Conservation (phyloP, 139 green algal genomes). For the Parachlorella kessleri region DNA sequence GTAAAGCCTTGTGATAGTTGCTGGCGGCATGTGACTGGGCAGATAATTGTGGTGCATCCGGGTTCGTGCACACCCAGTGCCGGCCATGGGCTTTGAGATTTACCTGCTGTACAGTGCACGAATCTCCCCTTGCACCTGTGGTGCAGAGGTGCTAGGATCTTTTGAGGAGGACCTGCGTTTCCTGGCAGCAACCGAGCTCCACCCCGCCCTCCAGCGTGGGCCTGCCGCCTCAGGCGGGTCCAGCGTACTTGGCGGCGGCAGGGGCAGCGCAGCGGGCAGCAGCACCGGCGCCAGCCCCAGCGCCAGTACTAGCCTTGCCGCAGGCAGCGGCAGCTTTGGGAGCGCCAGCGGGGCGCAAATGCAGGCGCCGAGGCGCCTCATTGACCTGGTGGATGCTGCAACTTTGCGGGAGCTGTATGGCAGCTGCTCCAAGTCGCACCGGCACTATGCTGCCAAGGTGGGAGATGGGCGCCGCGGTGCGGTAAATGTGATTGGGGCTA, state of each 20-base stretch:
- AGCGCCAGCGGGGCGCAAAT: neutral
- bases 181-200: slow-evolving; percentile 62
- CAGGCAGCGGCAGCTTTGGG: slow-evolving; percentile 8
- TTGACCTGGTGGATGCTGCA: slow-evolving; percentile 66
- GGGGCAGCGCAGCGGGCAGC: neutral
- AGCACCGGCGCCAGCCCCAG: neutral
- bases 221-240: slow-evolving; percentile 19
- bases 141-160: slow-evolving; percentile 57
- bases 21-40: too few species aligned
- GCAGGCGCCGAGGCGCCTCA: slow-evolving; percentile 33
- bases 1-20: too few species aligned
- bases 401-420: slow-evolving; percentile 66
- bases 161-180: slow-evolving; percentile 78
- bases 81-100: too few species aligned
- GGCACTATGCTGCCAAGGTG: slow-evolving; percentile 74
- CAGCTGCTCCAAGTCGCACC: slow-evolving; percentile 59
- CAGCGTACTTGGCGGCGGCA: slow-evolving; percentile 18
- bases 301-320: neutral
- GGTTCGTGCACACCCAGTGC: too few species aligned
- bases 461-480: too few species aligned
- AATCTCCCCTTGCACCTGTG: too few species aligned
- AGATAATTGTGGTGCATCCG: too few species aligned
- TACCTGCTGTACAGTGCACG: too few species aligned
- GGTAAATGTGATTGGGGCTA: too few species aligned
- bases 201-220: slow-evolving; percentile 41